Evolutionary conservation across 2,329 filamentous ascomycete species (phyloP).

Genomic region (Aspergillus tamarii): DNA sequence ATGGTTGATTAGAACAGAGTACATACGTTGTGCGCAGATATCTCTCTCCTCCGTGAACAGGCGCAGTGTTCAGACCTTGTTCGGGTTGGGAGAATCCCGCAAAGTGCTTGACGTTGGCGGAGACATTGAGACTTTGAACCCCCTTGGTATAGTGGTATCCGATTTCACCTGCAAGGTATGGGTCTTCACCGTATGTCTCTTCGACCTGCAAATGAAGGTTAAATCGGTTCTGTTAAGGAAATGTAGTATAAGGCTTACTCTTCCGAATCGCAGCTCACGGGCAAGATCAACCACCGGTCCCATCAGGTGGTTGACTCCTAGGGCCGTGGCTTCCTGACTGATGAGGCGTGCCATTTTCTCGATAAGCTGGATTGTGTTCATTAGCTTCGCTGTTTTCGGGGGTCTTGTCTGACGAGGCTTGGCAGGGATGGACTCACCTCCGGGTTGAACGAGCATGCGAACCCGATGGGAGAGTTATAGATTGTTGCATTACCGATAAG

Average conservation of each 20-base stretch:
- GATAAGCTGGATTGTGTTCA: constrained; percentile 47
- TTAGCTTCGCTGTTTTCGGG: neutral
- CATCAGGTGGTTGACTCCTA: constrained; percentile 75
- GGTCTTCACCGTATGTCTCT: constrained; percentile 73
- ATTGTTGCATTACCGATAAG: constrained; percentile 74
- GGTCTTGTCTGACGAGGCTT: neutral
- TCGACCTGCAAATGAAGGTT: constrained; percentile 52
- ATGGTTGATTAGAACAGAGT: constrained; percentile 13
- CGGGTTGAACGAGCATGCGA: constrained; percentile 72
- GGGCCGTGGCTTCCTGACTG: constrained; percentile 65
- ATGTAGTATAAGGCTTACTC: constrained; percentile 43
- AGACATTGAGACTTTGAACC: constrained; percentile 67
- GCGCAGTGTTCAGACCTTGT: constrained; percentile 71
- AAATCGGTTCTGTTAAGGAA: neutral
- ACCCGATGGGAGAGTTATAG: constrained; percentile 76
- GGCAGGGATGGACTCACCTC: constrained; percentile 33
- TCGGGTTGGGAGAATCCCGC: constrained; percentile 71
- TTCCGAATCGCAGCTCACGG: constrained; percentile 70
- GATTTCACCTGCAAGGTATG: constrained; percentile 69
- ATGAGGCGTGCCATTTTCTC: constrained; percentile 69
- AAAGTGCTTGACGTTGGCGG: constrained; percentile 76
- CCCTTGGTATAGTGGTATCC: constrained; percentile 64
- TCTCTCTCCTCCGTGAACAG: constrained; percentile 59
- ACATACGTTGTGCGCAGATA: constrained; percentile 60
- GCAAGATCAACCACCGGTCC: constrained; percentile 72